Conservation (phyloP, 1,284 basidiomycete species). For the Somion occarium region DNA sequence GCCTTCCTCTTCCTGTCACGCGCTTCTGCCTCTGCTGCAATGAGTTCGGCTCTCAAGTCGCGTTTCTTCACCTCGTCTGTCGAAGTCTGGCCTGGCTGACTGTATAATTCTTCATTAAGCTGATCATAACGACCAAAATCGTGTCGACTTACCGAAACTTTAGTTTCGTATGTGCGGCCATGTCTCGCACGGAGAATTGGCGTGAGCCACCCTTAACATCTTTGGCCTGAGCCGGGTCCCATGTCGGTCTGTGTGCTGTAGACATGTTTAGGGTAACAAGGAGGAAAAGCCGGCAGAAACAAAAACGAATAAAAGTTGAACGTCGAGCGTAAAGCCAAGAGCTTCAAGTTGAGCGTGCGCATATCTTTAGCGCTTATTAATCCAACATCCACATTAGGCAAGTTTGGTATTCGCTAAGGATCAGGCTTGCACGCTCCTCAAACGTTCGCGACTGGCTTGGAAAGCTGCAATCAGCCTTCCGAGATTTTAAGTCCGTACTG, state of each 20-base stretch:
- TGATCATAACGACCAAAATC: constrained; percentile 1
- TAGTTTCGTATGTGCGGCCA: constrained; percentile 91
- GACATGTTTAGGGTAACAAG: constrained; percentile 67
- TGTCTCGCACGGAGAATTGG: constrained; percentile 85
- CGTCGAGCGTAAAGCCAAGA: too few relatives aligned
- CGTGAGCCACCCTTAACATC: constrained; percentile 85
- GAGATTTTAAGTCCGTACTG: too few relatives aligned
- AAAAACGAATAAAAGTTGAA: too few relatives aligned
- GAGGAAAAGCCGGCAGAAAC: too few relatives aligned
- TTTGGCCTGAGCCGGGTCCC: constrained; percentile 84
- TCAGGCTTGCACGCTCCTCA: too few relatives aligned
- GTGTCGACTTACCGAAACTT: constrained; percentile 73
- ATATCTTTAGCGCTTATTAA: too few relatives aligned
- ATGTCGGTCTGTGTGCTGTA: constrained; percentile 85
- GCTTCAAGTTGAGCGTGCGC: too few relatives aligned
- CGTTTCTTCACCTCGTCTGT: constrained; percentile 68
- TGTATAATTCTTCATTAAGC: constrained; percentile 22
- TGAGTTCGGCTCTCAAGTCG: constrained; percentile 79
- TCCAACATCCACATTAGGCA: too few relatives aligned
- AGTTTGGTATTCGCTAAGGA: too few relatives aligned
- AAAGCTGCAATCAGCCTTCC: too few relatives aligned
- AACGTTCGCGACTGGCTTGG: too few relatives aligned
- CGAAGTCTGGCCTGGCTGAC: constrained; percentile 83
- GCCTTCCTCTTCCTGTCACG: constrained; percentile 87
- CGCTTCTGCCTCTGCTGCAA: constrained; percentile 79